Evolutionary conservation across 169 alveolate genomes (phyloP).

Genomic region (Plasmodium gallinaceum): DNA sequence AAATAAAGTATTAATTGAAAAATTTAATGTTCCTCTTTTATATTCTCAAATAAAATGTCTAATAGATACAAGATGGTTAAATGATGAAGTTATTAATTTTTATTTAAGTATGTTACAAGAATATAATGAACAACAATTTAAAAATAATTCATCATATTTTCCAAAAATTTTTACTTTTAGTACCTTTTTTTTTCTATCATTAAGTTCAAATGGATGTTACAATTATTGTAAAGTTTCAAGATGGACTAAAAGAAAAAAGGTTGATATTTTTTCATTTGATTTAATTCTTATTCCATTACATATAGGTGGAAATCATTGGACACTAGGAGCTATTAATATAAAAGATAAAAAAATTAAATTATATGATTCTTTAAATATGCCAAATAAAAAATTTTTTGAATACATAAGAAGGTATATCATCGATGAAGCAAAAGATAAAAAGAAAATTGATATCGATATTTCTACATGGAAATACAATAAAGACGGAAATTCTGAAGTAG

Average conservation of each 20-base stretch:
- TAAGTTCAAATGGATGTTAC: slow-evolving; percentile 82
- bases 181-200: slow-evolving; percentile 88
- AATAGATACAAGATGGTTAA: slow-evolving; percentile 90
- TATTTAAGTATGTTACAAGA: slow-evolving; percentile 89
- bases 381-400: slow-evolving; percentile 66
- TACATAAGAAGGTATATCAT: slow-evolving; percentile 82
- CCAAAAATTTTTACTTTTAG: slow-evolving; percentile 86
- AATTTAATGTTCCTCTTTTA: slow-evolving; percentile 26
- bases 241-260: slow-evolving; percentile 89
- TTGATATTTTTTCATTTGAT: slow-evolving; percentile 87
- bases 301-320: slow-evolving; percentile 89
- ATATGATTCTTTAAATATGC: slow-evolving; percentile 87
- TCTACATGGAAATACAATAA: slow-evolving; percentile 37
- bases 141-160: slow-evolving; percentile 28
- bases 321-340: slow-evolving; percentile 90
- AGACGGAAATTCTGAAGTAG: slow-evolving; percentile 50
- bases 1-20: slow-evolving; percentile 32
- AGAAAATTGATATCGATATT: slow-evolving; percentile 36
- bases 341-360: slow-evolving; percentile 81
- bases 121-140: slow-evolving; percentile 76
- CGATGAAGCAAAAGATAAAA: slow-evolving; percentile 86
- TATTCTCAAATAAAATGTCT: slow-evolving; percentile 79
- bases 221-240: slow-evolving; percentile 87
- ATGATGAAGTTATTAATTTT: slow-evolving; percentile 92
- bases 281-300: slow-evolving; percentile 89